These are phyloP conservation scores for Hansfordia pulvinata DNA, from an alignment of 2,329 filamentous ascomycete genomes.

Conservation along the genomic window DNA sequence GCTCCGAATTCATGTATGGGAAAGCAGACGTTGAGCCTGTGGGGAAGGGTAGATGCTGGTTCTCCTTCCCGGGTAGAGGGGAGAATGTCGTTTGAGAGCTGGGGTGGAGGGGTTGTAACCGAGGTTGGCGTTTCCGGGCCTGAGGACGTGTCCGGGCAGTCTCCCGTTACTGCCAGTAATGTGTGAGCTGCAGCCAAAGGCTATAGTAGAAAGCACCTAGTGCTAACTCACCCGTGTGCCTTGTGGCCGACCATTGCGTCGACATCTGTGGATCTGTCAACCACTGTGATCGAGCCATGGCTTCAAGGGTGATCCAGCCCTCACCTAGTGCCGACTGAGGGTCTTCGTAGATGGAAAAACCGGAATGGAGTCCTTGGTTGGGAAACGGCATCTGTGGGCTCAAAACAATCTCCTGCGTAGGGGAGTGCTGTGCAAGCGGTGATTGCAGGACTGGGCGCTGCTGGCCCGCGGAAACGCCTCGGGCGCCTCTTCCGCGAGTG, in stretches of 20 bases:
- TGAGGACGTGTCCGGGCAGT: constrained; percentile 21
- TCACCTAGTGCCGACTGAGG: constrained; percentile 7
- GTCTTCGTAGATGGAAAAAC: constrained; percentile 5
- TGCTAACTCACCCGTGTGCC: constrained; percentile 6
- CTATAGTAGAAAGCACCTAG: constrained; percentile 8
- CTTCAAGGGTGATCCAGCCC: constrained; percentile 11
- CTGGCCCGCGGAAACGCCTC: too few relatives aligned
- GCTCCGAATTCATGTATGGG: constrained; percentile 14
- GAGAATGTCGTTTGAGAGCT: constrained; percentile 11
- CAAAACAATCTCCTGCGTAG: too few relatives aligned
- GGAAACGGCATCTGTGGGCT: constrained; percentile 11
- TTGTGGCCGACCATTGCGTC: constrained; percentile 5
- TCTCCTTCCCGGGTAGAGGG: constrained; percentile 17
- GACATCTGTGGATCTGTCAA: constrained; percentile 10
- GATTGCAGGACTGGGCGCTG: too few relatives aligned
- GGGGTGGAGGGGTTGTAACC: constrained; percentile 14
- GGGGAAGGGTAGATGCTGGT: constrained; percentile 12
- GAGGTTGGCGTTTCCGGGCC: constrained; percentile 22
- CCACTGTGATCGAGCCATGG: constrained; percentile 5
- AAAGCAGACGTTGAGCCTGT: constrained; percentile 10
- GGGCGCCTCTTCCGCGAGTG: too few relatives aligned
- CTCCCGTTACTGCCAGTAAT: constrained; percentile 20
- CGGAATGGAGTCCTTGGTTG: constrained; percentile 10
- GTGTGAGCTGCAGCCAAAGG: constrained; percentile 7
- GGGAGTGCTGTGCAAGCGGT: too few relatives aligned